Base-by-base conservation (phyloP, 495 filamentous ascomycete species). In the Penicillium cosmopolitanum region DNA sequence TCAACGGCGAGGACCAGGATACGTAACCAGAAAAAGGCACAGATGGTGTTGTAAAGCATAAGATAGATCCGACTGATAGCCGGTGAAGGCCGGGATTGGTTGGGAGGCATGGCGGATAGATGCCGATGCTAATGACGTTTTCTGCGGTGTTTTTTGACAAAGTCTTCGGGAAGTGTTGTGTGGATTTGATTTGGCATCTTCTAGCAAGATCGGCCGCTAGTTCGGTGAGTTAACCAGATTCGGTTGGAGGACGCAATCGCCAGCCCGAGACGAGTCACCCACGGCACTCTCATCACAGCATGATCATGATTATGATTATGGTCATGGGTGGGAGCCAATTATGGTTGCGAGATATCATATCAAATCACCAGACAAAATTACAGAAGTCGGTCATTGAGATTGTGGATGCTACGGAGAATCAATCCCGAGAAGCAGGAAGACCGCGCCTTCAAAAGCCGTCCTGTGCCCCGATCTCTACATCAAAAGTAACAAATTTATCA, bases 11-110 rank as follows among this genome's bases (percentile, higher is more conserved):
- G 51, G 25, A 70, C 15, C 33, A 76, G 64, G 60, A 76, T 82
- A 19, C 75, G 75, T 31, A 80, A 60, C 91, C 91, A 94, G 52
- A 91, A 80, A 36, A 85, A 53, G 43, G 85, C 82, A 51, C 84
- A 90, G 50, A 84, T 67, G 64, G 83, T 73, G 72, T 94, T 96
- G 82, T 94, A 96, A 63, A 82, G 64, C 65, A 89, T 78, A 23
- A 94, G 84, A 72, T 92, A 92, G 51, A 40, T 34, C 33, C 43
- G 36, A 43, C 38, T 25, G 56, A 34, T 36, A 31, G 47, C 33
- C n/a, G 58, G 61, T 46, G 63, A 51, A 42, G 62, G 28, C 19
- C 34, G 55, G 33, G 42, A n/a, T 42, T 23, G 13, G 28, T 57
- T 57, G 0, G 56, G 23, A n/a, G 42, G 21, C 54, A 56, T 56